A percentile compares a stretch with the other conserved stretches of the same genome.
Evolutionary conservation across 2,329 filamentous ascomycete genomes (phyloP).

Genomic region (Penicillium palitans): DNA sequence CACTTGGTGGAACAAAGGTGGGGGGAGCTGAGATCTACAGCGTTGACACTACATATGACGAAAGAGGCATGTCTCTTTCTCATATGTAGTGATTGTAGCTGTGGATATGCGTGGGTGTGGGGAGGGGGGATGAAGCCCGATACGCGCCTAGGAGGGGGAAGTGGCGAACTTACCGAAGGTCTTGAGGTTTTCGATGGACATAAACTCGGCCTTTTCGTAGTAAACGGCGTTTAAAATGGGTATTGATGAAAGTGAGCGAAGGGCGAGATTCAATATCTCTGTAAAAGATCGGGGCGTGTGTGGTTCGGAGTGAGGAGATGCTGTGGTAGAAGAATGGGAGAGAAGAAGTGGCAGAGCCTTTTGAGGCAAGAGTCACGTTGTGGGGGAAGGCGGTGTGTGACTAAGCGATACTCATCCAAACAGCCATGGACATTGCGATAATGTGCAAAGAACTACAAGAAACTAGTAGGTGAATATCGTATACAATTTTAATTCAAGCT

Average conservation of each 20-base stretch:
- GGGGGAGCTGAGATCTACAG: constrained; percentile 1
- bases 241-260: constrained; percentile 32
- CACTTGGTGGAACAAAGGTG: constrained; percentile 13
- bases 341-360: constrained; percentile 37
- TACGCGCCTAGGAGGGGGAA: constrained; percentile 25
- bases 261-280: constrained; percentile 39
- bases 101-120: constrained; percentile 11
- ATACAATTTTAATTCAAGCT: neutral
- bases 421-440: constrained; percentile 1
- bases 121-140: neutral
- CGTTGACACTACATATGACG: neutral
- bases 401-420: constrained; percentile 24
- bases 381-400: constrained; percentile 39
- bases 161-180: constrained; percentile 72
- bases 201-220: constrained; percentile 77
- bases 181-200: constrained; percentile 99
- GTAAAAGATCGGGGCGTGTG: constrained; percentile 25
- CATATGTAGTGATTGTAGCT: neutral
- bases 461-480: neutral
- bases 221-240: constrained; percentile 46
- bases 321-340: constrained; percentile 32
- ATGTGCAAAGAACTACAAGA: neutral
- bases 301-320: constrained; percentile 17
- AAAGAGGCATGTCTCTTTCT: neutral
- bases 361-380: constrained; percentile 35